Evolutionary conservation across 2,329 filamentous ascomycete genomes (phyloP), one percentile per base, ranked within the genome.

Genomic region (Penicillium hordei): DNA sequence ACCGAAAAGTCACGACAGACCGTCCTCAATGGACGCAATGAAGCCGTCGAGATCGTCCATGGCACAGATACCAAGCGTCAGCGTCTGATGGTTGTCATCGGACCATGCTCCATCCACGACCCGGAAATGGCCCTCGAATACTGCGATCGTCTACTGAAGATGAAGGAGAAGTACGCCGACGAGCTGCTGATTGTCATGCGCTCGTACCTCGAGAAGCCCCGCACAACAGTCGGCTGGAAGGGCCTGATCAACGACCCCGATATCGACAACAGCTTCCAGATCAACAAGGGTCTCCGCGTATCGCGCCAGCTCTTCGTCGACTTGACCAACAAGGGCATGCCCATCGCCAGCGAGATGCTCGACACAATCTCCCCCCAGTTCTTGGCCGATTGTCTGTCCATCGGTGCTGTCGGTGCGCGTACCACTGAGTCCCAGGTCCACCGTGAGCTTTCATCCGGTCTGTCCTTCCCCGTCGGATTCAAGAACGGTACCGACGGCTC

Each of bases 311-410:
- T 99, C 73, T 97, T 97, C 77, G 88, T 95, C 62, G 92, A 97
- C 74, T 81, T 99, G 67, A 97, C 93, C 0, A 82, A 86, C 74
- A 89, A 87, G 79, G 94, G 94, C 71, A 96, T 99, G 90, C 94
- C 94, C 31, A 88, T 99, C 69, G 94, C 94, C 43, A 93, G 88
- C 74, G 94, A 99, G 80, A 97, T 99, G 91, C 83, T 99, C 61
- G 94, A 99, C 75, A 97, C 94, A 52, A 97, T 97, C 74, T 96
- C 91, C 31, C 94, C 94, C 0, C 94, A 99, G 83, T 99, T 95
- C 83, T 81, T 97, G 50, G 92, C 93, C 52, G 94, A 99, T 76
- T 78, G 96, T 70, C 83, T 97, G 66, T 95, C 91, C 38, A 88
- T 96, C 13, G 94, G 94, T 56, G 94, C 94, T 29, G 88, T 99